A percentile compares a stretch with the other conserved stretches of the same genome.
phyloP scores from a whole-genome alignment of 1,284 basidiomycete genomes.

The Trichosporon sp. region DNA sequence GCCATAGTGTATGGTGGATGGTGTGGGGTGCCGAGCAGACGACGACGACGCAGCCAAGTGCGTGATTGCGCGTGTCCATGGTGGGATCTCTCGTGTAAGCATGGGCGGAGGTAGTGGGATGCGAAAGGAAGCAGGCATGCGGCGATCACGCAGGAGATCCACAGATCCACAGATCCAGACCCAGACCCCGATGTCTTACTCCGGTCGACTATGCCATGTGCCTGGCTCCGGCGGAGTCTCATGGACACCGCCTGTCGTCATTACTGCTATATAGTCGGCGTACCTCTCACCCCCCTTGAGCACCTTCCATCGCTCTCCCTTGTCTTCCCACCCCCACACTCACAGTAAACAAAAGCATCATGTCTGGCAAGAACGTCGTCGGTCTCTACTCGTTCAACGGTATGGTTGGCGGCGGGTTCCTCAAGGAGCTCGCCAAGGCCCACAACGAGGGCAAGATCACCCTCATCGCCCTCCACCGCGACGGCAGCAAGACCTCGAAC shows the following conservation, averaged over 20 bases:
- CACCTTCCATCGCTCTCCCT: background rate
- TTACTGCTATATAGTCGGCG: background rate
- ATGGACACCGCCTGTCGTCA: background rate
- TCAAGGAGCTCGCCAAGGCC: constrained; percentile 2
- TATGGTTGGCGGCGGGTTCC: constrained; percentile 4
- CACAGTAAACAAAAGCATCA: too few species aligned
- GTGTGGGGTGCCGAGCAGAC: background rate
- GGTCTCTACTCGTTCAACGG: constrained; percentile 16
- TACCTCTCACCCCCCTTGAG: background rate
- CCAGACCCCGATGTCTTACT: background rate
- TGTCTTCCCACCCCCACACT: background rate
- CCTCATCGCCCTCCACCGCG: constrained; percentile 17
- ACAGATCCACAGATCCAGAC: too few species aligned
- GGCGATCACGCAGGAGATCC: too few species aligned
- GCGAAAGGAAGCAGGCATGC: too few species aligned
- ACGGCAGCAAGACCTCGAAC: constrained; percentile 7
- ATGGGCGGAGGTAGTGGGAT: too few species aligned
- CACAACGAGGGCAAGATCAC: constrained; percentile 6
- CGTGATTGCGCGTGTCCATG: background rate
- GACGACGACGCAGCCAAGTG: background rate
- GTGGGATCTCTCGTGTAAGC: too few species aligned
- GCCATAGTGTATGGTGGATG: background rate
- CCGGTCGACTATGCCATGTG: background rate
- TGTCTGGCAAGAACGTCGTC: constrained; percentile 8
- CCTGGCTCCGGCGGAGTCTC: background rate